These are phyloP conservation scores for Cynanchum wilfordii DNA, from an alignment of 257 asterid genomes.

Conservation along the genomic window DNA sequence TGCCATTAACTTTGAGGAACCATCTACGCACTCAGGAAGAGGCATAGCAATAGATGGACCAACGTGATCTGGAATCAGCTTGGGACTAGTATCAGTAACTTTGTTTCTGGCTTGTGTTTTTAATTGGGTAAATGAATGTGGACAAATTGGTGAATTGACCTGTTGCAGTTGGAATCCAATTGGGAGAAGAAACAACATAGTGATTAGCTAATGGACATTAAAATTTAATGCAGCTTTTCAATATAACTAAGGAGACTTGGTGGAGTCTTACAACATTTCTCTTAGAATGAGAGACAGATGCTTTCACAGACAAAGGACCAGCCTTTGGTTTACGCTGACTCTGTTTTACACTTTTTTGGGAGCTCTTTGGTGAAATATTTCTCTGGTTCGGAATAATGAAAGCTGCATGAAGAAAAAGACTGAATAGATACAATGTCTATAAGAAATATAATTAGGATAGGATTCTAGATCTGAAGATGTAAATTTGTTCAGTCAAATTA, in stretches of 20 bases:
- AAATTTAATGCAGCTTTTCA: not conserved
- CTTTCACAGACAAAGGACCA: slow-evolving; percentile 25
- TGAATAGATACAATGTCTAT: not conserved
- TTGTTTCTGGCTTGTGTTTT: slow-evolving; percentile 30
- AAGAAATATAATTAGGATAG: slow-evolving; percentile 11
- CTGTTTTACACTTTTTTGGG: slow-evolving; percentile 35
- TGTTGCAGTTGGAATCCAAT: slow-evolving; percentile 21
- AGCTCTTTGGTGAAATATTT: slow-evolving; percentile 39
- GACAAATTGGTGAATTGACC: slow-evolving; percentile 37
- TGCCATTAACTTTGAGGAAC: slow-evolving; percentile 22
- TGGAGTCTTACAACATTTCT: slow-evolving; percentile 45
- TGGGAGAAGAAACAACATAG: not conserved
- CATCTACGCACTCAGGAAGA: slow-evolving; percentile 33
- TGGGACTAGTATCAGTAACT: slow-evolving; percentile 28
- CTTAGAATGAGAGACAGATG: slow-evolving; percentile 32
- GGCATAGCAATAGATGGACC: slow-evolving; percentile 26
- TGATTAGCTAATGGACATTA: not conserved
- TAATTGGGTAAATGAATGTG: slow-evolving; percentile 29
- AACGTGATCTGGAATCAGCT: slow-evolving; percentile 31
- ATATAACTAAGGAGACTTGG: not conserved
- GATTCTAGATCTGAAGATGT: not conserved
- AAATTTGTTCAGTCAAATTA: slow-evolving; percentile 7
- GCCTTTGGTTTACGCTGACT: slow-evolving; percentile 34
- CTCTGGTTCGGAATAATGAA: slow-evolving; percentile 37
- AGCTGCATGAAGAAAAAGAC: slow-evolving; percentile 33